phyloP scores from a whole-genome alignment of 176 grass and related monocot species.

The Alopecurus myosuroides region DNA sequence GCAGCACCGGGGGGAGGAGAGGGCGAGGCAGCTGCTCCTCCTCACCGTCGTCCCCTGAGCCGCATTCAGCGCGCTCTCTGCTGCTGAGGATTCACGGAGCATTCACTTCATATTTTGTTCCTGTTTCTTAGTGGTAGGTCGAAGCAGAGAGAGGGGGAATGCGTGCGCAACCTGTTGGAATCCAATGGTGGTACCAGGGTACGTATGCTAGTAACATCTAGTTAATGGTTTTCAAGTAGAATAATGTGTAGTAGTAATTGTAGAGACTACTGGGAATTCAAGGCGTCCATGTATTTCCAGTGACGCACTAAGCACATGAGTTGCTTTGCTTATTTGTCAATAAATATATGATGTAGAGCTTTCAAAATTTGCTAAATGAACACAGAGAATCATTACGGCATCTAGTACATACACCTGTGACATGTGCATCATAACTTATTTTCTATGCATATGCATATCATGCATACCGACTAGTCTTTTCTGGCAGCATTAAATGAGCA shows the following conservation, averaged over 20 bases:
- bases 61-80: conserved; percentile 47
- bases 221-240: background rate
- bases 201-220: too few relatives aligned
- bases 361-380: background rate
- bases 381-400: background rate
- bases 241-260: background rate
- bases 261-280: background rate
- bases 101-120: background rate
- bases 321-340: background rate
- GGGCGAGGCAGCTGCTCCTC: conserved; percentile 50
- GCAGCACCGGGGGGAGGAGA: conserved; percentile 24
- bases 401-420: background rate
- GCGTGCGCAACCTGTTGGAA: conserved; percentile 10
- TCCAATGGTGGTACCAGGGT: conserved; percentile 6
- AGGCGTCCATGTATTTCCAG: too few relatives aligned
- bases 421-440: background rate
- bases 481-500: background rate
- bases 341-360: background rate
- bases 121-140: background rate
- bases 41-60: conserved; percentile 37
- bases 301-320: background rate
- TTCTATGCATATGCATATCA: background rate
- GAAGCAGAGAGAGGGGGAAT: conserved; percentile 23
- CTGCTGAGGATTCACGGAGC: too few relatives aligned
- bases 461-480: background rate